Percentiles rank a stretch among this genome's conserved stretches.
These are phyloP conservation scores for Hippophae rhamnoides DNA, from an alignment of 306 rosid species.

Conservation along the genomic window DNA sequence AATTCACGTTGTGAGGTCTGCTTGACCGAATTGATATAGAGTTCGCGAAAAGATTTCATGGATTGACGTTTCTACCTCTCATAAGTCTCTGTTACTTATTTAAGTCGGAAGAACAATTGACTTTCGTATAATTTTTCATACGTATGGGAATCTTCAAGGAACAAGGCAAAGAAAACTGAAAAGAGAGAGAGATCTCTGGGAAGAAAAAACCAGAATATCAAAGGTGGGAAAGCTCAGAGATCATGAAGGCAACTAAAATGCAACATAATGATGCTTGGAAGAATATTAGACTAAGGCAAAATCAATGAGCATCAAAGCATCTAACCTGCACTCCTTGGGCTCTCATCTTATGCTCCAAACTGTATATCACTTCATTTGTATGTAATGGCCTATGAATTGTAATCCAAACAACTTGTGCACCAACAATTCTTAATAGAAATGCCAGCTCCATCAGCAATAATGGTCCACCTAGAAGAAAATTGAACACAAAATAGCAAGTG, in stretches of 20 bases:
- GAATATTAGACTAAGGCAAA: not conserved
- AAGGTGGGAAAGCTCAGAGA: no score
- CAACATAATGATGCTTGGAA: not conserved
- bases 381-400: slow-evolving; percentile 49
- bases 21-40: no score
- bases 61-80: no score
- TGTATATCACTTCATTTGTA: slow-evolving; percentile 44
- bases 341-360: slow-evolving; percentile 67
- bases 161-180: no score
- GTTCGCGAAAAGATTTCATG: no score
- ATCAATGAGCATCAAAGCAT: not conserved
- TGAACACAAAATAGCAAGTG: not conserved
- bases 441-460: slow-evolving; percentile 77
- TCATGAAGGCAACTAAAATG: not conserved
- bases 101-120: no score
- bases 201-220: no score
- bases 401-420: slow-evolving; percentile 66
- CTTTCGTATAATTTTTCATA: no score
- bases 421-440: slow-evolving; percentile 64
- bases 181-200: no score
- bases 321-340: slow-evolving; percentile 71
- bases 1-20: no score
- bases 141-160: no score
- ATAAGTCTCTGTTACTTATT: no score
- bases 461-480: slow-evolving; percentile 50